Evolutionary conservation across 331 rosid genomes (phyloP), one percentile per base, ranked within the genome.

Genomic region (Acacia concinna): DNA sequence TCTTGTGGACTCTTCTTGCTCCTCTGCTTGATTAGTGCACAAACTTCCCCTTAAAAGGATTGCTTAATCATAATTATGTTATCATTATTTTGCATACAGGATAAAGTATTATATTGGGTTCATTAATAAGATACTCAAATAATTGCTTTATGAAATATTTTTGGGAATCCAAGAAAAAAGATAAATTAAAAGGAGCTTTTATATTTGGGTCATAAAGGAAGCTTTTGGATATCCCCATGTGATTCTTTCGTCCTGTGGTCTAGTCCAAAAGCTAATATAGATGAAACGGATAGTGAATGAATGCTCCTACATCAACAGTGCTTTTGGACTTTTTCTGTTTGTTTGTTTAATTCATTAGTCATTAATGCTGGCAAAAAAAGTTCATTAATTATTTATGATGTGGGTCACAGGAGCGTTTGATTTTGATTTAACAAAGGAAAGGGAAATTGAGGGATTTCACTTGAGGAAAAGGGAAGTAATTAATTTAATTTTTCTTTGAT

Each of bases 61-160:
- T 73, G 74, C 59, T 37, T 54, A 72, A 72, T 66, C 30, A 80
- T 72, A 34, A 84, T 76, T 28, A 44, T 71, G 67, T 46, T 56
- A 46, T 60, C 72, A 84, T 77, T 57, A 57, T 49, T 47, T 23
- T 66, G 17, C 2, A 21, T 20, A 8, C 28, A 17, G 2, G 35
- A 64, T 64, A 31, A 8, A 64, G 9, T 32, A 6, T 17, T 8
- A 17, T 31, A 64, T 34, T 17, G 4, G 11, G 18, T 64, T 59
- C 20, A 59, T 3, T 23, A 12, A 60, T 12, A 0, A 25, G 15
- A 57, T 54, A 1, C 13, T 8, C 63, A 21, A n/a, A 57, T 6
- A 1, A 4, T 37, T 69, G 46, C 23, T 68, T 20, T 11, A 2
- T 41, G 21, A 68, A 3, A 35, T 76, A 60, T 30, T 77, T 21